Conservation (phyloP, 1,139 yeast genomes). For the Magnusiomyces ingens region DNA sequence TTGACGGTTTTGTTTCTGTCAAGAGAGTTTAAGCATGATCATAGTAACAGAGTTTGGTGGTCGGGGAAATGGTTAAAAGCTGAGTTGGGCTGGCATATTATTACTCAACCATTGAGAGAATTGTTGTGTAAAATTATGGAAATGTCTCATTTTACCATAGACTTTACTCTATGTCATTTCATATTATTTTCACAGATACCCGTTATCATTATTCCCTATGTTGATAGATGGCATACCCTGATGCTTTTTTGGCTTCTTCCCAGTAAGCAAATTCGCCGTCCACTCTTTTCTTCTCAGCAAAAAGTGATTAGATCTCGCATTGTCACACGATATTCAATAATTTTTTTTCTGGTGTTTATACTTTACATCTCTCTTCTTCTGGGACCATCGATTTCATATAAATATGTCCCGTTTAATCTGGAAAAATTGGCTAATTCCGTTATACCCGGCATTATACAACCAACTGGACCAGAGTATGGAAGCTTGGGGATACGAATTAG, state of each 20-base stretch:
- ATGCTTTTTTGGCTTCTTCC: conserved; percentile 80
- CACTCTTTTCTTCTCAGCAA: conserved; percentile 38
- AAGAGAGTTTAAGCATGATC: conserved; percentile 52
- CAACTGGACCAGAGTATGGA: conserved; percentile 14
- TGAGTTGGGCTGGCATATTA: conserved; percentile 50
- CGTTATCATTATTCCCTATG: conserved; percentile 55
- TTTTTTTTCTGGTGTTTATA: conserved; percentile 39
- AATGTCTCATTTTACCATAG: conserved; percentile 60
- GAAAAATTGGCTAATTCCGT: conserved; percentile 7
- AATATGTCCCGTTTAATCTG: conserved; percentile 12
- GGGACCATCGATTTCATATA: conserved; percentile 21
- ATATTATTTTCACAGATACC: conserved; percentile 58
- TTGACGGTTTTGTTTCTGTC: conserved; percentile 45
- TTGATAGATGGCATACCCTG: conserved; percentile 73
- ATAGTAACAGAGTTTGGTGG: conserved; percentile 76
- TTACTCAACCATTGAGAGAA: conserved; percentile 68
- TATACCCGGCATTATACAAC: conserved; percentile 22
- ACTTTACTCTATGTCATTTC: conserved; percentile 62
- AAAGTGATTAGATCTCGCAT: conserved; percentile 35
- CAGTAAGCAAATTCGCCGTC: conserved; percentile 42
- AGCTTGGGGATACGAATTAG: conserved; percentile 12
- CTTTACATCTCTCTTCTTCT: conserved; percentile 31
- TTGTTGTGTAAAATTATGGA: conserved; percentile 61
- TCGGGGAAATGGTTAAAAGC: conserved; percentile 65
- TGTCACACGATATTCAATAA: conserved; percentile 37